These are phyloP conservation scores for Cupressus sempervirens DNA, from an alignment of 75 land plant species.

Conservation along the genomic window DNA sequence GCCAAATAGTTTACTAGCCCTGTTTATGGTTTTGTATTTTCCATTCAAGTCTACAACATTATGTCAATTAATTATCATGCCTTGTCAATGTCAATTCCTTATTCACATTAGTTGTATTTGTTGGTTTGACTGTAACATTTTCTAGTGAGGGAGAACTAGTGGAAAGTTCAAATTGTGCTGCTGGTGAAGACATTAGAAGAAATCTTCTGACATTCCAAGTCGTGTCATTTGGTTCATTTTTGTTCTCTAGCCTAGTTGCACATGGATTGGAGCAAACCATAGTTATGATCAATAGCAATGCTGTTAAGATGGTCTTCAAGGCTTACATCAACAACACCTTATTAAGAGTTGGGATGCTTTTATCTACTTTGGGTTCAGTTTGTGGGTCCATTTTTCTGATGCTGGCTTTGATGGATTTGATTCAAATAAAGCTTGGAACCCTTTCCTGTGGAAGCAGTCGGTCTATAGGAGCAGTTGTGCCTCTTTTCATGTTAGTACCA, in stretches of 20 bases:
- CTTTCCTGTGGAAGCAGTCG: constrained; percentile 51
- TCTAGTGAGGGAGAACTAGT: background rate
- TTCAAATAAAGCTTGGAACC: constrained; percentile 76
- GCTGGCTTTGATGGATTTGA: constrained; percentile 68
- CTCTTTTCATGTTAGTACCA: constrained; percentile 60
- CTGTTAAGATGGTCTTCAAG: background rate
- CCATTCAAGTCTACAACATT: no score
- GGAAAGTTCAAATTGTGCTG: constrained; percentile 6
- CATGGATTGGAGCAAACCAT: constrained; percentile 59
- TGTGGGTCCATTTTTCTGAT: constrained; percentile 64
- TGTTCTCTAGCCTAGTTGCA: constrained; percentile 91
- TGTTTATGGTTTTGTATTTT: no score
- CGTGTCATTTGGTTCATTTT: constrained; percentile 83
- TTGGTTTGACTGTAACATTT: constrained; percentile 43
- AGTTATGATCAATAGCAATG: no score
- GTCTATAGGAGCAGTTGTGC: constrained; percentile 43
- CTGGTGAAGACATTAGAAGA: constrained; percentile 19
- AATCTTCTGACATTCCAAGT: constrained; percentile 75
- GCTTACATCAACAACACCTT: constrained; percentile 25
- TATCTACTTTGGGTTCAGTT: constrained; percentile 66
- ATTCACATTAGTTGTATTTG: constrained; percentile 83
- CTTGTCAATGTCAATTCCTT: constrained; percentile 86
- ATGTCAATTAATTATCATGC: no score
- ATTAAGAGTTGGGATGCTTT: constrained; percentile 63
- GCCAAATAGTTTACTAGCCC: no score